These are phyloP conservation scores for Rostrohypoxylon terebratum DNA, from an alignment of 495 filamentous ascomycete species.

Conservation along the genomic window DNA sequence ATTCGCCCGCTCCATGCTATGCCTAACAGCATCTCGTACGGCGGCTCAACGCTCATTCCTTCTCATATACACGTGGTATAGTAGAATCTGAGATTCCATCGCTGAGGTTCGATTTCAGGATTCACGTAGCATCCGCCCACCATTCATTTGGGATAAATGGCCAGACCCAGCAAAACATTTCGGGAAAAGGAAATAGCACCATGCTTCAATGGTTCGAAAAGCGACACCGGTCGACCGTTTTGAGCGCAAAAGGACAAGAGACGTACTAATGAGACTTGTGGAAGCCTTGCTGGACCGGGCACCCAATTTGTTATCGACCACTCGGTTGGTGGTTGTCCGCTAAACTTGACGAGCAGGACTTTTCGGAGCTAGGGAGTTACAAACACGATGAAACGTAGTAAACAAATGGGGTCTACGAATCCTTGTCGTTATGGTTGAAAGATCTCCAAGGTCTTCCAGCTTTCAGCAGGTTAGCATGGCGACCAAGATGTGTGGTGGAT, in stretches of 20 bases:
- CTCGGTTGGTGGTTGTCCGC: conserved; percentile 29
- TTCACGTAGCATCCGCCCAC: conserved; percentile 36
- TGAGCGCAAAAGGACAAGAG: neutral
- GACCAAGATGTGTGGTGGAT: conserved; percentile 34
- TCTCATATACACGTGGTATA: conserved; percentile 36
- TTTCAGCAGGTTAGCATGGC: conserved; percentile 25
- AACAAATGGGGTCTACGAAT: conserved; percentile 17
- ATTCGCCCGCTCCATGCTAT: conserved; percentile 19
- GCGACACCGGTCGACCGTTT: conserved; percentile 11
- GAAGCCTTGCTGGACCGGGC: conserved; percentile 18
- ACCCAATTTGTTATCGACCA: conserved; percentile 10
- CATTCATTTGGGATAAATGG: conserved; percentile 47
- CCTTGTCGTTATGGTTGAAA: conserved; percentile 33
- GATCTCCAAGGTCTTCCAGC: conserved; percentile 35
- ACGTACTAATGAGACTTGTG: conserved; percentile 18
- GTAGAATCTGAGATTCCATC: conserved; percentile 14
- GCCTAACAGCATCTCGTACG: conserved; percentile 17
- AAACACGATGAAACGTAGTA: conserved; percentile 30
- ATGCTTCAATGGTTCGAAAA: conserved; percentile 11
- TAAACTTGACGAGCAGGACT: conserved; percentile 8
- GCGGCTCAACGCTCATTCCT: conserved; percentile 17
- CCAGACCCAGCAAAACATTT: conserved; percentile 24
- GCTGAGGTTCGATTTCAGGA: conserved; percentile 24
- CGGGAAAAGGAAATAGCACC: conserved; percentile 29
- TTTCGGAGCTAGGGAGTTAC: conserved; percentile 6